phyloP scores from a whole-genome alignment of 2,329 filamentous ascomycete species.

The Diaporthe longicolla region DNA sequence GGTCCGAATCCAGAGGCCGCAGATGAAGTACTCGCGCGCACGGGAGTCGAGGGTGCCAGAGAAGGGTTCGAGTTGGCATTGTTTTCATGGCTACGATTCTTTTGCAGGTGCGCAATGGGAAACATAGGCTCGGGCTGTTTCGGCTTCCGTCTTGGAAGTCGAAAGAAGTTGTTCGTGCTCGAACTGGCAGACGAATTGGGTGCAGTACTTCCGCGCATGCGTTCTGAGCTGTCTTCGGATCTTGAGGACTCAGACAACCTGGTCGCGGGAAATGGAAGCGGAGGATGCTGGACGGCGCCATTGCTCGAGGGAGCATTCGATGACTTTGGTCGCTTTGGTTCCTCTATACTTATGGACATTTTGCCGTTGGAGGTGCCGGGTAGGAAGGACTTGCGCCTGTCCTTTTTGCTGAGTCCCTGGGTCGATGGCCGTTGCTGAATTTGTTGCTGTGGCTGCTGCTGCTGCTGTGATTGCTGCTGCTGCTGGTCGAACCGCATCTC shows the following conservation, averaged over 20 bases:
- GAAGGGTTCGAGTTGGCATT: constrained; percentile 59
- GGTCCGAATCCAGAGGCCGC: constrained; percentile 35
- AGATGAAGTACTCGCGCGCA: constrained; percentile 41
- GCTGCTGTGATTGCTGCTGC: constrained; percentile 47
- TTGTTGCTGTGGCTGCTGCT: constrained; percentile 41
- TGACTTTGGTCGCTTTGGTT: constrained; percentile 65
- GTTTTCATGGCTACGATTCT: constrained; percentile 69
- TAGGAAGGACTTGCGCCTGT: constrained; percentile 58
- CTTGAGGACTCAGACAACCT: constrained; percentile 88
- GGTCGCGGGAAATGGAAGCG: constrained; percentile 74
- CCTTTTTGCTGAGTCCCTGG: constrained; percentile 54
- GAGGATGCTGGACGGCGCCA: constrained; percentile 72
- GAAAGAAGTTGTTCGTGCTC: constrained; percentile 82
- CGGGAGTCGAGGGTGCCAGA: constrained; percentile 56
- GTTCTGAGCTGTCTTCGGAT: constrained; percentile 87
- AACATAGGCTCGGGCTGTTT: constrained; percentile 85
- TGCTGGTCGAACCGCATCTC: constrained; percentile 55
- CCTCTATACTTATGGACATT: constrained; percentile 71
- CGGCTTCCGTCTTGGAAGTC: constrained; percentile 81
- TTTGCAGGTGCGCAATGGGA: constrained; percentile 86
- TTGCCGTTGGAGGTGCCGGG: constrained; percentile 54
- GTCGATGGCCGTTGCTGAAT: constrained; percentile 45
- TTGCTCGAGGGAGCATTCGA: constrained; percentile 64
- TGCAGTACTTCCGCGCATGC: constrained; percentile 74
- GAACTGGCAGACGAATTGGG: constrained; percentile 59